Base-by-base conservation (phyloP, 352 stramenopile species). In the Globisporangium rhizosaccharum region DNA sequence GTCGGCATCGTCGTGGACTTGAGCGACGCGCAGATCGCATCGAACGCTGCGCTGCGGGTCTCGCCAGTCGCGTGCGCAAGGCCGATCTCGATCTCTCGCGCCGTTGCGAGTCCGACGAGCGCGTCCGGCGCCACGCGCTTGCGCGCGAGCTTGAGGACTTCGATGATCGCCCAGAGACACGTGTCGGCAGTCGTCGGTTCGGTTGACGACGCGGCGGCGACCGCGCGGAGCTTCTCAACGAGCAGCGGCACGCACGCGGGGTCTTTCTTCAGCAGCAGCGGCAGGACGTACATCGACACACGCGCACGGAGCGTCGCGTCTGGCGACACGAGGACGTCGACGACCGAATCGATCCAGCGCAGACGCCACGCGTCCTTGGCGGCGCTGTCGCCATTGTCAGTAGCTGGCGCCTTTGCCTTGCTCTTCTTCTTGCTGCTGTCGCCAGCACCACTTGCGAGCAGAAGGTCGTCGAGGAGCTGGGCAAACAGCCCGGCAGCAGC, bases 1-100 rank as follows among this genome's bases (percentile, higher is more conserved):
- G 68, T 74, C 10, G 84, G 84, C 66, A 91, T 75, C 30, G 79
- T 84, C 15, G 84, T 94, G 9, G 84, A 90, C 56, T 92, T 94
- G 17, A 94, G 66, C 48, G 77, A 91, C 8, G 78, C 73, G 50
- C 82, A 92, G 14, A 94, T 68, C 20, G 83, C 83, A 57, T 94
- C 84, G 64, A 91, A 94, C 26, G 84, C 80, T 17, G 82, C 70
- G n/a, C 66, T 70, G 30, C 84, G 80, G 7, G 78, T 88, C 57
- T 88, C 82, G 1, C 55, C 66, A 1, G 72, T 70, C 0, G 70
- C 68, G 52, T 94, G 82, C n/a, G 70, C 56, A 15, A 94, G 70
- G 0, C 80, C 84, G 2, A 69, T 57, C 52, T 82, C 61, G 59
- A 94, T 86, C 52, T 88, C 79, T 0, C 41, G 36, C 48, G 76